Percentiles rank a stretch among this genome's conserved stretches.
Evolutionary conservation across 768 basidiomycete species (phyloP).

Genomic region (Clitopilus passeckerianus): DNA sequence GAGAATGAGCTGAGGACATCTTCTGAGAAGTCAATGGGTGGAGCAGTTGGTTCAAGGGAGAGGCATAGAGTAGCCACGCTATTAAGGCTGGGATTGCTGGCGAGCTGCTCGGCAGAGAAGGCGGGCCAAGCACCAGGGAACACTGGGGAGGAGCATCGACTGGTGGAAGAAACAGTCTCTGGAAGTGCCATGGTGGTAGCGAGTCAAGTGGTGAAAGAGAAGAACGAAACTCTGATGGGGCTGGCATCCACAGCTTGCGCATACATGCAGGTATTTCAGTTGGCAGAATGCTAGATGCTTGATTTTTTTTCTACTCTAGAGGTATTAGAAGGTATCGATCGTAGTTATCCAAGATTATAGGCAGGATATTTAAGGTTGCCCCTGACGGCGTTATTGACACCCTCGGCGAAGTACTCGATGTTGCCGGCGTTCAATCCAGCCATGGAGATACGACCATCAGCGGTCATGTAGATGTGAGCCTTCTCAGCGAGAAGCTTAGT

Average conservation of each 20-base stretch:
- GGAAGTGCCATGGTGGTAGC: conserved; percentile 1
- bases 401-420: conserved; percentile 87
- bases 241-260: neutral
- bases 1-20: neutral
- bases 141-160: conserved; percentile 23
- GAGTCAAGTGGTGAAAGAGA: conserved; percentile 2
- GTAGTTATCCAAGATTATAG: neutral
- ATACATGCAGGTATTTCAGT: neutral
- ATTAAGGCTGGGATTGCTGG: neutral
- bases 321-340: neutral
- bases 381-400: conserved; percentile 78
- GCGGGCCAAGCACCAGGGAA: conserved; percentile 44
- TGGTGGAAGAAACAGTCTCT: conserved; percentile 3
- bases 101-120: conserved; percentile 9
- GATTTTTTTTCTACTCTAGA: neutral
- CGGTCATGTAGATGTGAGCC: conserved; percentile 93
- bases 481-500: conserved; percentile 81
- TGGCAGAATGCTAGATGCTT: neutral
- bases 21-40: neutral
- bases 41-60: neutral
- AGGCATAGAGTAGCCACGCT: neutral
- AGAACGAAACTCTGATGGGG: neutral
- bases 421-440: conserved; percentile 82
- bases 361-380: conserved; percentile 39
- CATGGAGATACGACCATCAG: conserved; percentile 92